Conservation (phyloP, 345 rosid species). For the Sapria himalayana region DNA sequence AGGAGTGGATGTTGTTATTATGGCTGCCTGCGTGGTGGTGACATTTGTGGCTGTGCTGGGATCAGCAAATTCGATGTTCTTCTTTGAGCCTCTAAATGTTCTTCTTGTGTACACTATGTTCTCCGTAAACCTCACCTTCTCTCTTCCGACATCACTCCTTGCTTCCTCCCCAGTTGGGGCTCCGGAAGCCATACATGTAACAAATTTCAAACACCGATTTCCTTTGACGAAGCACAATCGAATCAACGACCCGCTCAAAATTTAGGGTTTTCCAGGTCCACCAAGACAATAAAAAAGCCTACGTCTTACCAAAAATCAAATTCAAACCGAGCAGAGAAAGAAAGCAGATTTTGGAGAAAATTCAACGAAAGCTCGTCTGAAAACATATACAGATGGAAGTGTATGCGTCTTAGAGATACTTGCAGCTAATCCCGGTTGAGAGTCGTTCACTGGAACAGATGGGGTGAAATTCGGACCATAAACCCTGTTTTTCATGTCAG, state of each 20-base stretch:
- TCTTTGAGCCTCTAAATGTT: slow-evolving; percentile 32
- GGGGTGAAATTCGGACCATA: no score
- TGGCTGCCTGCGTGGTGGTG: neutral
- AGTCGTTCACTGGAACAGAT: no score
- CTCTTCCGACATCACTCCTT: slow-evolving; percentile 31
- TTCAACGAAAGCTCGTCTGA: no score
- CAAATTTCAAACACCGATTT: slow-evolving; percentile 21
- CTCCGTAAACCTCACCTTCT: slow-evolving; percentile 39
- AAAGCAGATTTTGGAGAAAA: no score
- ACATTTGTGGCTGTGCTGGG: neutral
- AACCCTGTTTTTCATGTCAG: no score
- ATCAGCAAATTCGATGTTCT: slow-evolving; percentile 6
- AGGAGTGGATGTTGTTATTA: neutral
- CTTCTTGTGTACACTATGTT: slow-evolving; percentile 69
- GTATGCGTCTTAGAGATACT: no score
- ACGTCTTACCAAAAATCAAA: slow-evolving; percentile 7
- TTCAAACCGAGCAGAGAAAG: slow-evolving; percentile 3
- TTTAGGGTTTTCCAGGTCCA: slow-evolving; percentile 10
- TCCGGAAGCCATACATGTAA: slow-evolving; percentile 92
- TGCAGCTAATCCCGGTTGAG: no score
- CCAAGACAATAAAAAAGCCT: slow-evolving; percentile 12
- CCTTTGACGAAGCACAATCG: neutral
- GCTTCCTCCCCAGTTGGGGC: slow-evolving; percentile 37
- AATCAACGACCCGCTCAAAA: neutral
- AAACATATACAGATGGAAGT: no score